These are phyloP conservation scores for Trichoderma erinaceum DNA, from an alignment of 495 filamentous ascomycete genomes.

Conservation along the genomic window DNA sequence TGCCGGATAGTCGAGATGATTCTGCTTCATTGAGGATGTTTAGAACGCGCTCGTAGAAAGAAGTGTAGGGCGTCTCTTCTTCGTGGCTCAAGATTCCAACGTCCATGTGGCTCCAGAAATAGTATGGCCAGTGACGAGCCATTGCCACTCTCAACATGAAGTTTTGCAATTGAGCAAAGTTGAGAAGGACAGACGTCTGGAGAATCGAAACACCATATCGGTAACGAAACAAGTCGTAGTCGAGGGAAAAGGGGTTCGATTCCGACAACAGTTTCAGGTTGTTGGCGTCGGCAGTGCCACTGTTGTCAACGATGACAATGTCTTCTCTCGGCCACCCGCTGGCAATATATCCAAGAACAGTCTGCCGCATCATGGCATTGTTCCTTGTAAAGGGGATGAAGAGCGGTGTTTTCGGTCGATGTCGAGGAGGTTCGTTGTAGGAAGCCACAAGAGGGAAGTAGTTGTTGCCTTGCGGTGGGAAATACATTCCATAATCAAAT, in stretches of 20 bases:
- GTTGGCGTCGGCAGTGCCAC: slow-evolving; percentile 53
- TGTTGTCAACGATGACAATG: slow-evolving; percentile 60
- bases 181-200: slow-evolving; percentile 51
- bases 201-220: slow-evolving; percentile 52
- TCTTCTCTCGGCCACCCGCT: slow-evolving; percentile 56
- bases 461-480: not conserved
- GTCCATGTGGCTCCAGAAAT: slow-evolving; percentile 54
- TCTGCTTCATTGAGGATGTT: slow-evolving; percentile 33
- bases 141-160: slow-evolving; percentile 45
- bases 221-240: slow-evolving; percentile 44
- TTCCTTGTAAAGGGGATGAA: slow-evolving; percentile 57
- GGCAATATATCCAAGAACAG: slow-evolving; percentile 53
- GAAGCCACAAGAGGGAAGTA: slow-evolving; percentile 8
- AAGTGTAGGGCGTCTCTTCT: slow-evolving; percentile 38
- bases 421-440: slow-evolving; percentile 1
- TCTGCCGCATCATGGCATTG: slow-evolving; percentile 54
- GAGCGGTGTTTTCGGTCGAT: slow-evolving; percentile 38
- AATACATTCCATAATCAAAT: slow-evolving; percentile 8
- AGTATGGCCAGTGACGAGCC: slow-evolving; percentile 43
- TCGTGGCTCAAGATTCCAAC: slow-evolving; percentile 44
- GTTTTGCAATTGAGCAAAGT: slow-evolving; percentile 59
- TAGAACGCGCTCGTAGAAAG: slow-evolving; percentile 46
- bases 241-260: slow-evolving; percentile 58
- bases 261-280: slow-evolving; percentile 43
- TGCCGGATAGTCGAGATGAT: slow-evolving; percentile 13